Evolutionary conservation across 352 stramenopile species (phyloP).

Genomic region (Globisporangium middletonii): DNA sequence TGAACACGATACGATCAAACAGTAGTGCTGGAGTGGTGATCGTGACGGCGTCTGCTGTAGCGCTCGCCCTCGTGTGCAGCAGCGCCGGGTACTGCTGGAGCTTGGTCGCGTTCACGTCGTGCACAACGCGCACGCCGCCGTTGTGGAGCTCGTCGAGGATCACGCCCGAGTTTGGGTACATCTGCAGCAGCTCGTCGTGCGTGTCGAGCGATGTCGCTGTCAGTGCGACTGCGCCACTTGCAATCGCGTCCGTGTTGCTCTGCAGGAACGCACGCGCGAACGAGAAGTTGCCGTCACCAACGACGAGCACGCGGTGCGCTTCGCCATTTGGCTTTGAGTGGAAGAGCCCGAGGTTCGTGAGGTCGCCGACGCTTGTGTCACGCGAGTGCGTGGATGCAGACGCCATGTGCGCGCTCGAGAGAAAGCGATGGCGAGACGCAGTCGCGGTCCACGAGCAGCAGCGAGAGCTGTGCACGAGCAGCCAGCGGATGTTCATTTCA

Average conservation of each 20-base stretch:
- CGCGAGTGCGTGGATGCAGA: neutral
- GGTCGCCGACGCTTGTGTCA: constrained; percentile 23
- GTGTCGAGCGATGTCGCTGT: constrained; percentile 71
- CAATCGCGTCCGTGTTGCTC: constrained; percentile 27
- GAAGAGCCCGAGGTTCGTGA: constrained; percentile 46
- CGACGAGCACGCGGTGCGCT: constrained; percentile 44
- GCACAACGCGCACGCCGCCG: constrained; percentile 46
- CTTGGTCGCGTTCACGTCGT: constrained; percentile 67
- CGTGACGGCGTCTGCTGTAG: neutral
- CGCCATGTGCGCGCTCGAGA: neutral
- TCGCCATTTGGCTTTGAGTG: constrained; percentile 8
- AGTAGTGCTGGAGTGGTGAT: neutral
- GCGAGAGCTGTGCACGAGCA: too few relatives aligned
- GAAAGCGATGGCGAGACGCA: neutral
- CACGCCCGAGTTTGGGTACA: constrained; percentile 58
- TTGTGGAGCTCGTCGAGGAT: constrained; percentile 52
- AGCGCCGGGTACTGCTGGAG: constrained; percentile 36
- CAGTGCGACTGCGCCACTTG: constrained; percentile 15
- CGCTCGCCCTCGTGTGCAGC: neutral
- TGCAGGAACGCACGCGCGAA: constrained; percentile 70
- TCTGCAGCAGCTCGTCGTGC: constrained; percentile 49
- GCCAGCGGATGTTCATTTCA: too few relatives aligned
- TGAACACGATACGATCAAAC: constrained; percentile 83
- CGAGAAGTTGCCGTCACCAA: constrained; percentile 84
- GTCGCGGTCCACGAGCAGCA: too few relatives aligned